These are phyloP conservation scores for Aspergillus leporis DNA, from an alignment of 495 filamentous ascomycete species.

Conservation along the genomic window DNA sequence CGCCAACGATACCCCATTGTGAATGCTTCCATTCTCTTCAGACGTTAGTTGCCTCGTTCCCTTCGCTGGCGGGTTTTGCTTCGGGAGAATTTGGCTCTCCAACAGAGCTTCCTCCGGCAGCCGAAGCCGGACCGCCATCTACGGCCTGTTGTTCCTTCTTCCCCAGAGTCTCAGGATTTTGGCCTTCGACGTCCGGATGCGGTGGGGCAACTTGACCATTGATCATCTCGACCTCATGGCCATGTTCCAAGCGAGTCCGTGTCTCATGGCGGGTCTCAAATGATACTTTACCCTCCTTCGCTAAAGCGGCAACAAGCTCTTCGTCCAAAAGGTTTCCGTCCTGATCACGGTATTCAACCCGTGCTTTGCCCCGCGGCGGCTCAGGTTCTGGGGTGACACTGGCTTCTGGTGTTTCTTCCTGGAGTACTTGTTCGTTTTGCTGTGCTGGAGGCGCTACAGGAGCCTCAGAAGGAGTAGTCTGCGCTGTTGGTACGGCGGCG, in stretches of 20 bases:
- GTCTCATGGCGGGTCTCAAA: constrained; percentile 96
- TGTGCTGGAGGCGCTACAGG: constrained; percentile 11
- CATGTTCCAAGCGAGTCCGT: constrained; percentile 60
- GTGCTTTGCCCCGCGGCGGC: constrained; percentile 71
- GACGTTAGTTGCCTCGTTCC: constrained; percentile 62
- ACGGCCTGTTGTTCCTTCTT: constrained; percentile 37
- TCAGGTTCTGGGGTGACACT: constrained; percentile 50
- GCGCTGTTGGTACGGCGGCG: constrained; percentile 30
- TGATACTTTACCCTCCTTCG: constrained; percentile 78
- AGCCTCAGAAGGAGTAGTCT: constrained; percentile 18
- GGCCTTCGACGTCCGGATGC: constrained; percentile 81
- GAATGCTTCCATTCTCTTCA: constrained; percentile 19
- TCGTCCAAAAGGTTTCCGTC: constrained; percentile 85
- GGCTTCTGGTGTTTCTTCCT: constrained; percentile 32
- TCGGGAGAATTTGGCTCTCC: constrained; percentile 53
- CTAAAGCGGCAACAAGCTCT: constrained; percentile 77
- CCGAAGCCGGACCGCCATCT: constrained; percentile 43
- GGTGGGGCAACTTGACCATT: constrained; percentile 73
- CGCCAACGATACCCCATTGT: constrained; percentile 9
- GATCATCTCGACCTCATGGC: constrained; percentile 57
- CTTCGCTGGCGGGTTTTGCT: constrained; percentile 75
- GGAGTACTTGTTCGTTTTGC: constrained; percentile 16
- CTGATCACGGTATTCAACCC: constrained; percentile 92
- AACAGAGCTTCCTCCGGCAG: constrained; percentile 63
- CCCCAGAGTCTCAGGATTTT: constrained; percentile 62